phyloP scores from a whole-genome alignment of 176 grass and related monocot genomes.

The Juncus inflexus region DNA sequence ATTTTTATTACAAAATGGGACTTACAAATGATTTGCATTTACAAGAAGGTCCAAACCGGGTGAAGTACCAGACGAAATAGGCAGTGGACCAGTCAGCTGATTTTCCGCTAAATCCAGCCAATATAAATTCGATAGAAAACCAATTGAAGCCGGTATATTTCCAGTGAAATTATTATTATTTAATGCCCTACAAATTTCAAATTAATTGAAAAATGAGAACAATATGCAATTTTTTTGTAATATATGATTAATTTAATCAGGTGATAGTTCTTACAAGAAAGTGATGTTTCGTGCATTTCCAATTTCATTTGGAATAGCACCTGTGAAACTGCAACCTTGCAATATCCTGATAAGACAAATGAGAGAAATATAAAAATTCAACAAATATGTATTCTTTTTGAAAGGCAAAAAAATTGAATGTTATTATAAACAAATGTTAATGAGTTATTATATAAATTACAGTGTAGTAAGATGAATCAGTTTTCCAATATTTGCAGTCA shows the following conservation, averaged over 20 bases:
- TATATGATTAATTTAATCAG: conserved; percentile 10
- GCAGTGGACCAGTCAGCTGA: conserved; percentile 60
- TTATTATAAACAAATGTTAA: conserved; percentile 12
- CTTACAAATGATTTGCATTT: conserved; percentile 66
- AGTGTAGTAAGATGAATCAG: conserved; percentile 60
- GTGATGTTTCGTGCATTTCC: conserved; percentile 54
- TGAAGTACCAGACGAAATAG: conserved; percentile 40
- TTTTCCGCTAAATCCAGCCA: conserved; percentile 85
- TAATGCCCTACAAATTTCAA: conserved; percentile 46
- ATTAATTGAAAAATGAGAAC: conserved; percentile 1
- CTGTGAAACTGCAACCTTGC: conserved; percentile 67
- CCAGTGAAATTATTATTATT: conserved; percentile 78
- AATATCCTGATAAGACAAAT: conserved; percentile 54
- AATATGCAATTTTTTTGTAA: conserved; percentile 8
- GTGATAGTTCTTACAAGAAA: conserved; percentile 59
- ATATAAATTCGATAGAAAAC: conserved; percentile 50
- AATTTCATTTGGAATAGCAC: conserved; percentile 52
- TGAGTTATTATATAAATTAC: conserved; percentile 44
- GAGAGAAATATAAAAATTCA: not conserved
- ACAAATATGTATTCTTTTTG: conserved; percentile 4
- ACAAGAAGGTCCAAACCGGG: conserved; percentile 67
- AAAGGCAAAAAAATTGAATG: conserved; percentile 7
- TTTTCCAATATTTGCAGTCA: conserved; percentile 67
- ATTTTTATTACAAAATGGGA: not conserved
- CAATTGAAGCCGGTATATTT: conserved; percentile 55